Conservation (phyloP, 441 rosid genomes). For the Euphorbia schlechtendalii region DNA sequence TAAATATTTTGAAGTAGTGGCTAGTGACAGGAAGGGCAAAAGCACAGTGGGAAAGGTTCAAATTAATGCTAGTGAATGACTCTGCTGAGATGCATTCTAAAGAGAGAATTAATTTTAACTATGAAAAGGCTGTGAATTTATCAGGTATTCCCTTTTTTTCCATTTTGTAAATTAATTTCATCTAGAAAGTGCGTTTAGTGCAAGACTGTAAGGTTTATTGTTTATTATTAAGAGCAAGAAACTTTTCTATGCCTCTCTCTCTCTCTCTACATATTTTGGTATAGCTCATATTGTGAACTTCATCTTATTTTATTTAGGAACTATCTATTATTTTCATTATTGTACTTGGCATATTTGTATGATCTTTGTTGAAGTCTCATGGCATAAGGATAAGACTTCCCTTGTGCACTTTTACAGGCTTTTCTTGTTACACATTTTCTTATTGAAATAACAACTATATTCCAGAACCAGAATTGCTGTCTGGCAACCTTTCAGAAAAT, state of each 20-base stretch:
- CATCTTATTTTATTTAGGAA: background rate
- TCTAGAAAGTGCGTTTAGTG: background rate
- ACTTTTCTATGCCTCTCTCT: too few species aligned
- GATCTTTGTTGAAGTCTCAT: background rate
- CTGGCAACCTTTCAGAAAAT: constrained; percentile 14
- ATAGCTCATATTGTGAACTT: background rate
- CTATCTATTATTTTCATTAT: background rate
- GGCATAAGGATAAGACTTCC: background rate
- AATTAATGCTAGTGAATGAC: constrained; percentile 56
- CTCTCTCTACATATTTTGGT: background rate
- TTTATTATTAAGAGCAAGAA: background rate
- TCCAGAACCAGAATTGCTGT: constrained; percentile 26
- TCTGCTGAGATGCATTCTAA: constrained; percentile 26
- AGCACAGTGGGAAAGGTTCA: constrained; percentile 68
- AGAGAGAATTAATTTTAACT: constrained; percentile 19
- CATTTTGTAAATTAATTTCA: background rate
- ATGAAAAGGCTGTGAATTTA: constrained; percentile 20
- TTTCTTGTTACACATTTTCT: background rate
- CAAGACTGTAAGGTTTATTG: background rate
- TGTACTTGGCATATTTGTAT: background rate
- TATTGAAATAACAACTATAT: constrained; percentile 15
- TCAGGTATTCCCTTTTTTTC: constrained; percentile 25
- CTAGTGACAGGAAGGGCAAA: constrained; percentile 71
- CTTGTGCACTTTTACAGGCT: background rate
- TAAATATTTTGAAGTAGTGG: constrained; percentile 48